Conservation (phyloP, 2,329 filamentous ascomycete genomes). For the Neonectria ditissima region DNA sequence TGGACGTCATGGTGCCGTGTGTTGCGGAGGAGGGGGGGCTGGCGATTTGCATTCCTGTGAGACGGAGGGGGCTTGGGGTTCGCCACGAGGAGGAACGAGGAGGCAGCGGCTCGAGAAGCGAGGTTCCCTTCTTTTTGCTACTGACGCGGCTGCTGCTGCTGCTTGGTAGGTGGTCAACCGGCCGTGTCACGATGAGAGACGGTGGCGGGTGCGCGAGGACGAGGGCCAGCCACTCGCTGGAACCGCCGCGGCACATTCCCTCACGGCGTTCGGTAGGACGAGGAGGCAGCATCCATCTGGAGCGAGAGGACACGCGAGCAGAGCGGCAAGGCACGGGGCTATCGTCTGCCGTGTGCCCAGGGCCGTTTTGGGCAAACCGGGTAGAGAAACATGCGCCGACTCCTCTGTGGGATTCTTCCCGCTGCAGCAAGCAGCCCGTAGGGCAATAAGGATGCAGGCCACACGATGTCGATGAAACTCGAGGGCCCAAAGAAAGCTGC, state of each 20-base stretch:
- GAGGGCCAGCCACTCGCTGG: slow-evolving; percentile 20
- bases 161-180: slow-evolving; percentile 4
- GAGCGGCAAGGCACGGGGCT: slow-evolving; percentile 7
- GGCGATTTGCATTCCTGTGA: slow-evolving; percentile 16
- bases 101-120: slow-evolving; percentile 18
- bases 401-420: neutral
- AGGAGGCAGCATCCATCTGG: slow-evolving; percentile 6
- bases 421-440: slow-evolving; percentile 19
- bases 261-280: slow-evolving; percentile 4
- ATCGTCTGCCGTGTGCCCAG: slow-evolving; percentile 15
- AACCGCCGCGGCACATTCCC: slow-evolving; percentile 13
- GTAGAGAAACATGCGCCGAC: slow-evolving; percentile 12
- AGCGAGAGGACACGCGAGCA: slow-evolving; percentile 18
- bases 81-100: neutral
- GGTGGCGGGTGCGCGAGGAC: neutral
- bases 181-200: slow-evolving; percentile 11
- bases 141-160: slow-evolving; percentile 16
- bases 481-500: no score
- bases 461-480: slow-evolving; percentile 38
- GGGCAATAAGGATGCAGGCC: slow-evolving; percentile 32
- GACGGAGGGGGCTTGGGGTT: neutral
- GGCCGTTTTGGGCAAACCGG: slow-evolving; percentile 8
- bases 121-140: neutral
- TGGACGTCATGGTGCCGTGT: slow-evolving; percentile 5
- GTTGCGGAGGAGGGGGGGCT: slow-evolving; percentile 22